Evolutionary conservation across 2,329 filamentous ascomycete species (phyloP), one percentile per base, ranked within the genome.

Genomic region (Rhinocladiella similis): DNA sequence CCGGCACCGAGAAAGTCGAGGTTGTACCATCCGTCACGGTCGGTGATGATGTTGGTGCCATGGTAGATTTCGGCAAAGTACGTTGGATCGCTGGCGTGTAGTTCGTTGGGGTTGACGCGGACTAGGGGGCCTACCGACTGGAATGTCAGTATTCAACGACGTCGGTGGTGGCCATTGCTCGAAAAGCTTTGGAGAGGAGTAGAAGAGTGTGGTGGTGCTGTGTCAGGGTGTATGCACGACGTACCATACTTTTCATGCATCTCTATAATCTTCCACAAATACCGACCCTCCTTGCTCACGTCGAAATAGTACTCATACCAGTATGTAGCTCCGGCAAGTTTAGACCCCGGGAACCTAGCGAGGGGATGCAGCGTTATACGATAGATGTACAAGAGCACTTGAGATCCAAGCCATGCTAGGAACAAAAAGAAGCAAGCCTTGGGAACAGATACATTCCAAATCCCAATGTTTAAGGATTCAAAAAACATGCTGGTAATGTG

Each of bases 231-330:
- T 19, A 3, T 18, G 19, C 18, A 9, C 5, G 7, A n/a, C 59
- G 16, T 64, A 72, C 72, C 71, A 38, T 73, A 74, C 54, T 63
- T 47, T 14, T 66, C 22, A 54, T 75, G 72, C 65, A 75, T 64
- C 43, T 69, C 54, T 9, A 73, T 65, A 46, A 71, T 63, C 61
- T 63, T 68, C 7, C 71, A 62, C 22, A 69, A 64, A 47, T 70
- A 75, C 12, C 59, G 58, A 0, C 73, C 73, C 0, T 52, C 47
- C 5, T 66, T 62, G 19, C 69, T 39, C 2, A 73, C 53, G 41
- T 75, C 68, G 50, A 68, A 70, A 48, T 73, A 74, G 25, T 67
- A 66, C 42, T 73, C 70, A 52, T 53, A 63, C 65, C 16, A 60
- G 50, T 25, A 68, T 66, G 60, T 51, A 1, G 68, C 39, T 0